A percentile compares a stretch with the other conserved stretches of the same genome.
phyloP scores from a whole-genome alignment of 2,329 filamentous ascomycete species.

The Pleurostoma richardsiae region DNA sequence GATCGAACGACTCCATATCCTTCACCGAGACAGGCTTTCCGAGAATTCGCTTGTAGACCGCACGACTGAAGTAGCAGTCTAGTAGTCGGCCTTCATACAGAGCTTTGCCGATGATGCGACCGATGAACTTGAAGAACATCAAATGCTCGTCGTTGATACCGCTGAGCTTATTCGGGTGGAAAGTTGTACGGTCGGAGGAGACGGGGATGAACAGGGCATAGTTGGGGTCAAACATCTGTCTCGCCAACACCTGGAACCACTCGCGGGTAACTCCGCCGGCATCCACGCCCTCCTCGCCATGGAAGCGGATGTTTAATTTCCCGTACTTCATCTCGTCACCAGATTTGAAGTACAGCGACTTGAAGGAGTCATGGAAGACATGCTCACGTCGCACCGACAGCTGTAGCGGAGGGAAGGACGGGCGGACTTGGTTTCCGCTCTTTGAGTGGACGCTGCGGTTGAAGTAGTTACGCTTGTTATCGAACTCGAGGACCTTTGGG shows the following conservation, averaged over 20 bases:
- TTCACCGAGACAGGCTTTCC: conserved; percentile 95
- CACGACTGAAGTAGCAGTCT: conserved; percentile 97
- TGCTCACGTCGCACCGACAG: conserved; percentile 87
- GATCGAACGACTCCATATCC: conserved; percentile 98
- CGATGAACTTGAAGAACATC: conserved; percentile 99
- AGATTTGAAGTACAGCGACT: conserved; percentile 93
- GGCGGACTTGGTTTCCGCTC: conserved; percentile 61
- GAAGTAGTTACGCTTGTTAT: conserved; percentile 99
- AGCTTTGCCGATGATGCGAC: conserved; percentile 95
- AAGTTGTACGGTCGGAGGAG: conserved; percentile 93
- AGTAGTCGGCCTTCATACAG: conserved; percentile 93
- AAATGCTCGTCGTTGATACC: conserved; percentile 93
- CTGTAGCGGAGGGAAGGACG: conserved; percentile 69
- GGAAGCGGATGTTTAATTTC: conserved; percentile 96
- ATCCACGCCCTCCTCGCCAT: conserved; percentile 95
- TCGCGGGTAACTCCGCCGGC: conserved; percentile 95
- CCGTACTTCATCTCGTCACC: conserved; percentile 98
- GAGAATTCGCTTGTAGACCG: conserved; percentile 96
- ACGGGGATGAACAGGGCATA: conserved; percentile 96
- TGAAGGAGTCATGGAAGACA: conserved; percentile 98
- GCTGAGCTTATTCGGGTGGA: conserved; percentile 95
- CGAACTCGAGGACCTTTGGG: conserved; percentile 96
- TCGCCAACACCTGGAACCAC: conserved; percentile 96
- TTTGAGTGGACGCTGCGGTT: conserved; percentile 79
- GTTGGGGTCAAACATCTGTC: conserved; percentile 98